These are phyloP conservation scores for Fusarium sp. DNA, from an alignment of 2,329 filamentous ascomycete genomes.

Conservation along the genomic window DNA sequence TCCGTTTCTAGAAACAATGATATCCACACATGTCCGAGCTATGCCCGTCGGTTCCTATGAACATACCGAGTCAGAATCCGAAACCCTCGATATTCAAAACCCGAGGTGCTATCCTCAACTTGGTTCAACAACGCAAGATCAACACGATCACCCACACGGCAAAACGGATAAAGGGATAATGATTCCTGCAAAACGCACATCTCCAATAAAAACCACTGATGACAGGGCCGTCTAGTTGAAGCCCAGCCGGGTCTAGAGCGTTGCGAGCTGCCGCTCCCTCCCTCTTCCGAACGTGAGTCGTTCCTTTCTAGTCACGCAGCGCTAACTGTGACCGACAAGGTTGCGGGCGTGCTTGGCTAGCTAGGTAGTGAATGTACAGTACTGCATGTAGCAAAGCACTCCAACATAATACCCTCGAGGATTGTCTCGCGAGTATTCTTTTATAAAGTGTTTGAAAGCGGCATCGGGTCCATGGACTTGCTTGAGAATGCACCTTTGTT, in stretches of 20 bases:
- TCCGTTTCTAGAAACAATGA: constrained; percentile 17
- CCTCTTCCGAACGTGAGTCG: constrained; percentile 7
- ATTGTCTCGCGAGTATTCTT: neutral
- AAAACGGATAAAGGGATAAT: constrained; percentile 1
- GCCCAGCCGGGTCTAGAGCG: constrained; percentile 21
- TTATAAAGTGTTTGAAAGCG: neutral
- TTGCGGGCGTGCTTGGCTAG: neutral
- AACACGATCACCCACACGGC: neutral
- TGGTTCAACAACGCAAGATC: constrained; percentile 5
- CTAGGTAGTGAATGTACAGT: neutral
- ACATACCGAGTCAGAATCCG: neutral
- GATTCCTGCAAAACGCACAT: constrained; percentile 1
- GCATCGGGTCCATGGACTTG: neutral
- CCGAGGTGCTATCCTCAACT: neutral
- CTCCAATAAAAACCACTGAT: neutral
- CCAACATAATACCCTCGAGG: neutral
- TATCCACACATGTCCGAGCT: constrained; percentile 16
- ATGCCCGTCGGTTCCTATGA: constrained; percentile 22
- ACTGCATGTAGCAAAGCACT: neutral
- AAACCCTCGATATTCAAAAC: constrained; percentile 10
- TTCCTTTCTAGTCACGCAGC: constrained; percentile 21
- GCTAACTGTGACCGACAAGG: constrained; percentile 28
- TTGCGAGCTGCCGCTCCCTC: constrained; percentile 16
- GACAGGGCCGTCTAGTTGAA: constrained; percentile 3
- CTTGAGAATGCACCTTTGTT: neutral